These are phyloP conservation scores for Breviolum minutum DNA, from an alignment of 73 alveolate species.

Conservation along the genomic window DNA sequence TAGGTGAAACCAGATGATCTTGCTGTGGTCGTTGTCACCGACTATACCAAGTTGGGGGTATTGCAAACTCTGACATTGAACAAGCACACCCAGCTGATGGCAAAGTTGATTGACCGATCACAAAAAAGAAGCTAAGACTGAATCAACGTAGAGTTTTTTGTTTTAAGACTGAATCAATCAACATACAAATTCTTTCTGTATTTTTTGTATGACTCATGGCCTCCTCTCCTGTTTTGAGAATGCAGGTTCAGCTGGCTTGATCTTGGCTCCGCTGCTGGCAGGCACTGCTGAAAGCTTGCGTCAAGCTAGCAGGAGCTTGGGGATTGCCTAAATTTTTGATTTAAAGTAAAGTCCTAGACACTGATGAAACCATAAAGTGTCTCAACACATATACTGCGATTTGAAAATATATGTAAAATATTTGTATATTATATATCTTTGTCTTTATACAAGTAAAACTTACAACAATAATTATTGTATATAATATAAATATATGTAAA, in stretches of 20 bases:
- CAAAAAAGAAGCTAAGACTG: not conserved
- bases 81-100: constrained; percentile 7
- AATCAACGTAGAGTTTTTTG: not conserved
- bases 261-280: constrained; percentile 7
- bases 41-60: not conserved
- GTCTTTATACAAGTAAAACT: too few species aligned
- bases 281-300: not conserved
- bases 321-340: not conserved
- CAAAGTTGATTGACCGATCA: constrained; percentile 7
- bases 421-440: not conserved
- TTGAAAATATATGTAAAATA: too few species aligned
- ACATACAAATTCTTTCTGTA: not conserved
- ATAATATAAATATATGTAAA: not conserved
- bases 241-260: constrained; percentile 5
- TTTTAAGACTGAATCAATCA: not conserved
- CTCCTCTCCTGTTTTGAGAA: not conserved
- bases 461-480: not conserved
- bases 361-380: too few species aligned
- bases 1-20: constrained; percentile 21
- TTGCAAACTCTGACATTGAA: not conserved
- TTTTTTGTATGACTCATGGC: not conserved
- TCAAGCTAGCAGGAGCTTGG: not conserved
- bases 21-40: not conserved
- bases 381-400: too few species aligned
- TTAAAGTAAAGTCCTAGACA: not conserved